A percentile compares a stretch with the other conserved stretches of the same genome.
Conservation (phyloP, 192 early-diverging fungal genomes). For the Linnemannia elongata region DNA sequence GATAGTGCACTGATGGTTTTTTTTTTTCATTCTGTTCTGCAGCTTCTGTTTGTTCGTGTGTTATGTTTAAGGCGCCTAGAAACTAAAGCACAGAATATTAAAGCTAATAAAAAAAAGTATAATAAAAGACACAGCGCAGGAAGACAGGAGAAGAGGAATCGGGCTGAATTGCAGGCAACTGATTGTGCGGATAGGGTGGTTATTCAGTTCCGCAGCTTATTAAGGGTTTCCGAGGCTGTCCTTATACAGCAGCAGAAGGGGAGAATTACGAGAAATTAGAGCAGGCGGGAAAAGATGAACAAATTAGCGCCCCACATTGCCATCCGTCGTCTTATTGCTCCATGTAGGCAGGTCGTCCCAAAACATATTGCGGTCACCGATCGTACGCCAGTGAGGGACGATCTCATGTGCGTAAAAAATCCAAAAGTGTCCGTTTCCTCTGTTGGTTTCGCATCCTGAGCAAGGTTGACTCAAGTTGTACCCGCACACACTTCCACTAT, state of each 20-base stretch:
- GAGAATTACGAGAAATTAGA: background rate
- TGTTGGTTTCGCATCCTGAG: constrained; percentile 52
- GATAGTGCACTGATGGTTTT: too few relatives aligned
- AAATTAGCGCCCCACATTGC: constrained; percentile 46
- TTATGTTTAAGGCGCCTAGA: too few relatives aligned
- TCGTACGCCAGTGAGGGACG: constrained; percentile 43
- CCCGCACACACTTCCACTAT: constrained; percentile 48
- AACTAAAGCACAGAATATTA: too few relatives aligned
- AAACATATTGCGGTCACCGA: constrained; percentile 53
- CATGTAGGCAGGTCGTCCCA: constrained; percentile 55
- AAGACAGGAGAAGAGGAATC: too few relatives aligned
- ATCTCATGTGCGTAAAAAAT: constrained; percentile 56
- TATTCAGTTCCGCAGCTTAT: background rate
- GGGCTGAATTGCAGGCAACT: background rate
- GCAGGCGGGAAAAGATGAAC: too few relatives aligned
- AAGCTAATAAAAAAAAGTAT: too few relatives aligned
- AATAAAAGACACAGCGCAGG: too few relatives aligned
- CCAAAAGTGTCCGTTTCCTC: constrained; percentile 56
- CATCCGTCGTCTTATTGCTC: constrained; percentile 35
- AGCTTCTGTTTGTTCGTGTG: too few relatives aligned
- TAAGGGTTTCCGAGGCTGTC: background rate
- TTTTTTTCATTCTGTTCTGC: too few relatives aligned
- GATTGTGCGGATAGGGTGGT: background rate
- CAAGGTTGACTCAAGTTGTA: constrained; percentile 55
- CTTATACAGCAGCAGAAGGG: background rate